Evolutionary conservation across 257 asterid genomes (phyloP), one percentile per base, ranked within the genome.

Genomic region (Capsicum pubescens): DNA sequence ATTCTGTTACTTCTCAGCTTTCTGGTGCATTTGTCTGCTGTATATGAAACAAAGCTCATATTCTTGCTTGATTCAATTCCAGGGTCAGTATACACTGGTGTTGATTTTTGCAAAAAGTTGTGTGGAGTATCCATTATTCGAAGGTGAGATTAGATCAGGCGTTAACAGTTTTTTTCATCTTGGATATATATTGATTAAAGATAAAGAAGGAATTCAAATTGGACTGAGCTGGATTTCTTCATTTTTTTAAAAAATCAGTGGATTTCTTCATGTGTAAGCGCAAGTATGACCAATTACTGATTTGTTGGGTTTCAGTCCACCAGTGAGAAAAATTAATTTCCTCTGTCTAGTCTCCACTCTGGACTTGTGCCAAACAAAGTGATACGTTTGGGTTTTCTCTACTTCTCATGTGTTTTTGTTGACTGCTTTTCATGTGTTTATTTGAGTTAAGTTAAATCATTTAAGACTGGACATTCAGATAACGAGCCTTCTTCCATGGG

Each of bases 81-180:
- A 97, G 99, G 93, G 50, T 95, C 98, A 2, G 90, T 93, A 19
- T 97, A 95, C 84, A 92, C 91, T 82, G 99, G 99, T 84, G 99
- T 97, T 79, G 99, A 97, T 89, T 97, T 97, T 87, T 97, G 99
- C 99, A 97, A 97, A 97, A 97, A 95, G 90, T 87, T 97, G 63
- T 97, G 99, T 84, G 99, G 97, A 67, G 99, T 97, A 86, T 97
- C 99, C 87, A 97, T 97, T 81, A 89, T 97, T 80, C 91, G 99
- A 88, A 97, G 99, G 99, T 97, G 85, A 89, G 91, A 88, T 54
- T 82, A 54, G 66, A 77, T 82, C 64, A 39, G 83, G 77, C 26
- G 36, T 58, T 68, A n/a, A 55, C 48, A 74, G 9, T 26, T 70
- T 70, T 54, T 39, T 48, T 56, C 19, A 12, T 19, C 46, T 52